These are phyloP conservation scores for Thelonectria rubi DNA, from an alignment of 2,329 filamentous ascomycete species.

Conservation along the genomic window DNA sequence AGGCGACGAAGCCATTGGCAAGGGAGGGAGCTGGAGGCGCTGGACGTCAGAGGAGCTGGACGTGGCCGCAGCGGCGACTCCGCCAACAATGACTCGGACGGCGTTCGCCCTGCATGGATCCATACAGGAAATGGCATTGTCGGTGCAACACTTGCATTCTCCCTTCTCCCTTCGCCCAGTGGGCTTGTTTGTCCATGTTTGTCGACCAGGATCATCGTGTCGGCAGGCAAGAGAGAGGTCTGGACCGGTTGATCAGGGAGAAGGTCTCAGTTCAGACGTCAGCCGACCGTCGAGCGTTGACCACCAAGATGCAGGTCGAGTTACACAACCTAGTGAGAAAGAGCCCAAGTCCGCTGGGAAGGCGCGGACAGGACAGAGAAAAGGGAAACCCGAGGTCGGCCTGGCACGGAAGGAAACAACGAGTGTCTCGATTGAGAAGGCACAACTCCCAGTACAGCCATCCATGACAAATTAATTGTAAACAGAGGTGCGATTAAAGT, in stretches of 20 bases:
- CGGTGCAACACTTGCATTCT: not conserved
- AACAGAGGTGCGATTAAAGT: too few species aligned
- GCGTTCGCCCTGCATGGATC: slow-evolving; percentile 1
- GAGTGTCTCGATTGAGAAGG: too few species aligned
- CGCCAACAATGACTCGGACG: slow-evolving; percentile 25
- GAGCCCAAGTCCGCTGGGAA: too few species aligned
- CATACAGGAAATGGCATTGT: not conserved
- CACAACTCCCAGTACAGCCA: too few species aligned
- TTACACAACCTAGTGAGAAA: too few species aligned
- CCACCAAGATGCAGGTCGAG: too few species aligned
- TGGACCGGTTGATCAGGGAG: too few species aligned
- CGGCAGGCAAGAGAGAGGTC: not conserved
- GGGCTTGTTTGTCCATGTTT: not conserved
- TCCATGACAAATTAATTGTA: too few species aligned
- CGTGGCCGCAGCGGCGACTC: slow-evolving; percentile 28
- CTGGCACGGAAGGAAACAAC: too few species aligned
- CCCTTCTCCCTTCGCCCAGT: too few species aligned
- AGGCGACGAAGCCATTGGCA: slow-evolving; percentile 32
- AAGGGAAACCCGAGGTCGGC: too few species aligned
- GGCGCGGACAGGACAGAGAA: too few species aligned
- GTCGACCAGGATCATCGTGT: slow-evolving; percentile 1
- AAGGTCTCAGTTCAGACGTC: not conserved
- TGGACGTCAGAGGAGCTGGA: not conserved
- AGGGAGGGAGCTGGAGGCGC: slow-evolving; percentile 22
- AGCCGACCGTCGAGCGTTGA: not conserved